Conservation (phyloP, 805 yeast genomes). For the Pichia insulana region DNA sequence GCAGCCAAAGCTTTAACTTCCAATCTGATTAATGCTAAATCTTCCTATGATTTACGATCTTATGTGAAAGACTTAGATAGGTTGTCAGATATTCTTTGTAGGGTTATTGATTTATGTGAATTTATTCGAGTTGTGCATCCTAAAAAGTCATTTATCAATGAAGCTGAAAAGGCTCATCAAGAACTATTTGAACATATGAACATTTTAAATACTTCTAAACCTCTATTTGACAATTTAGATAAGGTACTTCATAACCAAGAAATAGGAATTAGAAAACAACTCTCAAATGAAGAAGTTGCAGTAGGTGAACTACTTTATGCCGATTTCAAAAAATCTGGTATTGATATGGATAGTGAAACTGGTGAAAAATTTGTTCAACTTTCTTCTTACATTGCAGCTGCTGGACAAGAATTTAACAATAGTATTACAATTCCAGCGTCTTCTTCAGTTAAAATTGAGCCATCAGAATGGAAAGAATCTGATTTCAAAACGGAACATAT, state of each 20-base stretch:
- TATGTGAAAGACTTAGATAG: conserved; percentile 69
- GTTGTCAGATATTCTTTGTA: conserved; percentile 78
- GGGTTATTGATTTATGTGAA: conserved; percentile 90
- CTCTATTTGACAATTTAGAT: conserved; percentile 52
- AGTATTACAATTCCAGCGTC: conserved; percentile 30
- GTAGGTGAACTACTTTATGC: conserved; percentile 75
- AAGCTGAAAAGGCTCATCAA: conserved; percentile 85
- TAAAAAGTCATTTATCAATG: conserved; percentile 52
- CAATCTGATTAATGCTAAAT: conserved; percentile 41
- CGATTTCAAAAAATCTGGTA: conserved; percentile 88
- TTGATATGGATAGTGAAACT: conserved; percentile 59
- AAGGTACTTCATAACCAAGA: conserved; percentile 37
- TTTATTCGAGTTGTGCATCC: conserved; percentile 89
- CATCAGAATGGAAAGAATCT: conserved; percentile 23
- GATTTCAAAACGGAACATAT: conserved; percentile 19
- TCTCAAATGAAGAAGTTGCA: conserved; percentile 67
- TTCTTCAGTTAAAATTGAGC: conserved; percentile 23
- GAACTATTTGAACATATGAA: conserved; percentile 91
- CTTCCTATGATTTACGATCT: conserved; percentile 34
- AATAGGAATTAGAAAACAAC: conserved; percentile 24
- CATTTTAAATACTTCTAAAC: conserved; percentile 74
- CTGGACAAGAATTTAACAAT: conserved; percentile 70
- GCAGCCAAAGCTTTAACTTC: conserved; percentile 57
- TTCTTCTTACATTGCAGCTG: conserved; percentile 70
- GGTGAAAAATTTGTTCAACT: conserved; percentile 64